Percentiles rank a stretch among this genome's conserved stretches.
These are phyloP conservation scores for Gynostemma pentaphyllum DNA, from an alignment of 306 rosid species.

Conservation along the genomic window DNA sequence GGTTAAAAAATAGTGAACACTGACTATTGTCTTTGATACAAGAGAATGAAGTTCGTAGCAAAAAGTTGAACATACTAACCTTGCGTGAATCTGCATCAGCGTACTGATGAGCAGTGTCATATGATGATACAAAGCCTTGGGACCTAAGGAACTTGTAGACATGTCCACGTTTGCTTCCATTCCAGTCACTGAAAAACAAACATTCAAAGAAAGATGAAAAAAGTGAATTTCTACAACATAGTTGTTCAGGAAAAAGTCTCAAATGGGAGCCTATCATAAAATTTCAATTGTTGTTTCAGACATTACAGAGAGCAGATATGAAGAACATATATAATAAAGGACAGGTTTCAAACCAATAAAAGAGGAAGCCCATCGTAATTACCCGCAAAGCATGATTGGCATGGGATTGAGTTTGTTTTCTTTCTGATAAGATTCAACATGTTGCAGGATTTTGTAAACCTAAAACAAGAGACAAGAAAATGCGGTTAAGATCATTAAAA, in stretches of 20 bases:
- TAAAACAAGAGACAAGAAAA: conserved; percentile 12
- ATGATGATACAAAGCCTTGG: conserved; percentile 85
- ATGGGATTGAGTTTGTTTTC: conserved; percentile 74
- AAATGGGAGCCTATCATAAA: too few species aligned
- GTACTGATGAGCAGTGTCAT: conserved; percentile 89
- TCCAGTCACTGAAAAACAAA: conserved; percentile 71
- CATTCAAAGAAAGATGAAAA: not conserved
- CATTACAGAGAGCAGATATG: too few species aligned
- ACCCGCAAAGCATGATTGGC: conserved; percentile 96
- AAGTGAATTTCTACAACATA: not conserved
- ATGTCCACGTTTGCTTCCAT: conserved; percentile 97
- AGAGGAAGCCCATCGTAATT: conserved; percentile 4
- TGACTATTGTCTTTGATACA: not conserved
- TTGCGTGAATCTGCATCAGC: conserved; percentile 84
- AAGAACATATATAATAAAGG: not conserved
- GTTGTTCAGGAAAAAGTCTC: too few species aligned
- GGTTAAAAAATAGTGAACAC: not conserved
- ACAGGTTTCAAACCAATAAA: not conserved
- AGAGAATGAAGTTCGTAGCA: not conserved
- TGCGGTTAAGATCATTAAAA: not conserved
- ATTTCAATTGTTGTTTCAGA: too few species aligned
- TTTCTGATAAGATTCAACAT: conserved; percentile 75
- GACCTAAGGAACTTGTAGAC: conserved; percentile 90
- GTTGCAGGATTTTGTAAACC: conserved; percentile 84
- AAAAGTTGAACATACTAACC: conserved; percentile 31